A percentile compares a stretch with the other conserved stretches of the same genome.
Conservation (phyloP, 768 basidiomycete genomes). For the Boletus vinaceobasis region DNA sequence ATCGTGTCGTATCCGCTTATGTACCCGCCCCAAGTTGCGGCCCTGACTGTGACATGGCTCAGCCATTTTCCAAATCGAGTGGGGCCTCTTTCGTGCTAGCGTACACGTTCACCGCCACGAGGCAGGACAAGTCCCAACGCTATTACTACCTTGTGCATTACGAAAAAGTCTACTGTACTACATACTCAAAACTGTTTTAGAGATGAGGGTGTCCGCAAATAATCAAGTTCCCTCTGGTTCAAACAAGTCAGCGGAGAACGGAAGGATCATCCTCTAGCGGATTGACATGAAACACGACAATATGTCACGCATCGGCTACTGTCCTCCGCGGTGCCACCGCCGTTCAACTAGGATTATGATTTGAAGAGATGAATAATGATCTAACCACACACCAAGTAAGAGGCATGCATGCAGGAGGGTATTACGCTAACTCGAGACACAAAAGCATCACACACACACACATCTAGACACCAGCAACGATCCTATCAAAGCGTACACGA, state of each 20-base stretch:
- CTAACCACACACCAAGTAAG: constrained; percentile 17
- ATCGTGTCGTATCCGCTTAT: constrained; percentile 20
- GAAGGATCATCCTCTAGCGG: neutral
- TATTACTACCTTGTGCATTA: too few species aligned
- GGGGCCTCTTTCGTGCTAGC: neutral
- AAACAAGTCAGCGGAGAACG: neutral
- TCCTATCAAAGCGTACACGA: constrained; percentile 34
- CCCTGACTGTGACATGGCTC: constrained; percentile 24
- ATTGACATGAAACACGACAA: neutral
- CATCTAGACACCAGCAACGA: constrained; percentile 58
- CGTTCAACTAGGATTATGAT: neutral
- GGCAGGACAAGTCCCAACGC: neutral
- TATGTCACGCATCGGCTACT: neutral
- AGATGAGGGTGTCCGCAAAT: neutral
- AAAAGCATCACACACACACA: constrained; percentile 1
- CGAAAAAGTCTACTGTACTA: too few species aligned
- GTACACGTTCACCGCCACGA: neutral
- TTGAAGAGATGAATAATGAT: constrained; percentile 10
- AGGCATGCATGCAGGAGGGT: constrained; percentile 28
- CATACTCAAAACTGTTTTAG: too few species aligned
- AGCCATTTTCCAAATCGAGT: constrained; percentile 10
- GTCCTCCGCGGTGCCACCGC: neutral
- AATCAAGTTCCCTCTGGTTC: neutral
- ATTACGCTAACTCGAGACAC: constrained; percentile 24
- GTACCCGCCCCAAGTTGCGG: constrained; percentile 12